A percentile compares a stretch with the other conserved stretches of the same genome.
Evolutionary conservation across 2,329 filamentous ascomycete genomes (phyloP).

Genomic region (Rhynchosporium agropyri): DNA sequence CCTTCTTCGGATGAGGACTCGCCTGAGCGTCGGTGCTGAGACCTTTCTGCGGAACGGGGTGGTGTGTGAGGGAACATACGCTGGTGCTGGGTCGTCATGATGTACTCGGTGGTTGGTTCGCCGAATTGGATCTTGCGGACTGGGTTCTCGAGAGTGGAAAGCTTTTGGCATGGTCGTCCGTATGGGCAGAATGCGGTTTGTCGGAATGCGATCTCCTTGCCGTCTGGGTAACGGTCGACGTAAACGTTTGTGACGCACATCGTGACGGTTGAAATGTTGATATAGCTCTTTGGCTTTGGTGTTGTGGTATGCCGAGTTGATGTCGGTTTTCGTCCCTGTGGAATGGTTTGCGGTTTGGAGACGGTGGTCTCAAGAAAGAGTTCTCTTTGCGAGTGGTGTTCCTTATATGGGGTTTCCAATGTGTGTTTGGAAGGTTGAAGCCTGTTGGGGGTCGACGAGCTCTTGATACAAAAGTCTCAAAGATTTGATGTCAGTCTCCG

Average conservation of each 20-base stretch:
- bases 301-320: conserved; percentile 19
- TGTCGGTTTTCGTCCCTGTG: conserved; percentile 21
- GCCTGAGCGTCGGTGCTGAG: conserved; percentile 41
- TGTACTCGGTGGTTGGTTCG: conserved; percentile 42
- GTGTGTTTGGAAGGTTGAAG: conserved; percentile 21
- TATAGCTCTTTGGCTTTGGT: conserved; percentile 25
- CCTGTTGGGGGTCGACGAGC: conserved; percentile 26
- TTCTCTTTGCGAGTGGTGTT: conserved; percentile 18
- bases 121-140: conserved; percentile 44
- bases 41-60: conserved; percentile 33
- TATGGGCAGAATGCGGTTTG: conserved; percentile 46
- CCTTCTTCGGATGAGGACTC: conserved; percentile 35
- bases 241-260: conserved; percentile 56
- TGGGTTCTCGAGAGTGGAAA: conserved; percentile 48
- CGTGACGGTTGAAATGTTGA: conserved; percentile 41
- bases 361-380: conserved; percentile 3
- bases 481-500: conserved; percentile 37
- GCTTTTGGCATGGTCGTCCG: conserved; percentile 48
- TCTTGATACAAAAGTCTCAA: conserved; percentile 21
- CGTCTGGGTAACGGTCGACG: conserved; percentile 52
- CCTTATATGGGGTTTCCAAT: conserved; percentile 19
- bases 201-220: conserved; percentile 44
- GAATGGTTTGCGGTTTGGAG: conserved; percentile 17
- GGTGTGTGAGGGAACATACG: conserved; percentile 35
- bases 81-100: conserved; percentile 43